Evolutionary conservation across 345 rosid genomes (phyloP), one percentile per base, ranked within the genome.

Genomic region (Eucalyptus urophylla): DNA sequence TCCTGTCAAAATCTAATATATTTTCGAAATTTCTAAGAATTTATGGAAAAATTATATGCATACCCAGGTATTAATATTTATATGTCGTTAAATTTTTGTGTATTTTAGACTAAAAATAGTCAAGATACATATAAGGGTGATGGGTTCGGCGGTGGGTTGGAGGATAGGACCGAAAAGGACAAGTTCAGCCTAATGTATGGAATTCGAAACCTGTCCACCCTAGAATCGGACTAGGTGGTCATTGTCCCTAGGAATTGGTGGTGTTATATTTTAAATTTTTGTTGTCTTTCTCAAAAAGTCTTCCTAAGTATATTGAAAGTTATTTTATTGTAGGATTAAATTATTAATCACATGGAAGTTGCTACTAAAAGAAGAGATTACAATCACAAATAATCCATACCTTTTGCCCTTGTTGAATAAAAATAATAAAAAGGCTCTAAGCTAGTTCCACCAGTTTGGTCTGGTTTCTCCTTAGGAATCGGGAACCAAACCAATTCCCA

Each of bases 221-320:
- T 62, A 9, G 17, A 62, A 1, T 4, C 1, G 0, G 5, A 62
- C 0, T 0, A 0, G 3, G 17, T 22, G 27, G 27, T 54, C 60
- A 7, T 11, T 6, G 5, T 62, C 69, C 69, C 14, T 0, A 6
- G 2, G 69, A 29, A 13, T 3, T 4, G 0, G 0, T 14, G 3
- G 17, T 12, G 69, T 14, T 62, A 12, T 29, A 7, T 29, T 29
- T 29, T 1, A 4, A 27, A 62, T 6, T 62, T 62, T 29, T 29
- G 4, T 29, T 29, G 31, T 62, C 33, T 62, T 13, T 62, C 33
- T 62, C 29, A 62, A 62, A 60, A 62, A 62, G 33, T 62, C n/a
- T n/a, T 62, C 3, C 72, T 62, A 62, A 62, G 16, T 12, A 13
- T 29, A 62, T 62, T 62, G 72, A 62, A 62, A 62, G 5, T 62